phyloP scores from a whole-genome alignment of 225 moss, liverwort and hornwort genomes.

The Takakia lepidozioides region DNA sequence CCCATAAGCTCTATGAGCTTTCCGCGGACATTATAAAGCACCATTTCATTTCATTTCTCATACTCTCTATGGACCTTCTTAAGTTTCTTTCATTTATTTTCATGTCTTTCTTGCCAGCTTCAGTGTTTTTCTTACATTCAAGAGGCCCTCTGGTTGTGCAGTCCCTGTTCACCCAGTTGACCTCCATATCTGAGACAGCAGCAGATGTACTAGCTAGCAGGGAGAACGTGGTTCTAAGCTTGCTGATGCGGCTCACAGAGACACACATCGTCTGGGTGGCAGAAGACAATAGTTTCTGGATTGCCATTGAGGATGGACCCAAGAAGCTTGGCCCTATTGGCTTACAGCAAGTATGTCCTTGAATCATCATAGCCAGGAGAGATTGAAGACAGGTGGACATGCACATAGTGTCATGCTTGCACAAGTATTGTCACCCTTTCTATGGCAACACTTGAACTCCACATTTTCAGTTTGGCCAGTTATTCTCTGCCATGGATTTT shows the following conservation, averaged over 20 bases:
- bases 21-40: too few species aligned
- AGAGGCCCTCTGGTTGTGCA: conserved; percentile 6
- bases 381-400: too few species aligned
- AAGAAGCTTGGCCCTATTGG: conserved; percentile 62
- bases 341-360: conserved; percentile 69
- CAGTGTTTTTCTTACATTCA: not conserved
- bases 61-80: too few species aligned
- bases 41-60: too few species aligned
- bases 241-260: conserved; percentile 61
- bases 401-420: too few species aligned
- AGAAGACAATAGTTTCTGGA: conserved; percentile 61
- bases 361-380: too few species aligned
- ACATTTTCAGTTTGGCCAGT: too few species aligned
- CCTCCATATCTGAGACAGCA: conserved; percentile 28
- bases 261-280: conserved; percentile 51
- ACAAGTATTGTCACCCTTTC: too few species aligned
- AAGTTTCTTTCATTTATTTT: too few species aligned
- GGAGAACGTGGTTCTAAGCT: conserved; percentile 33
- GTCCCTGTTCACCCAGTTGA: conserved; percentile 65
- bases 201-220: conserved; percentile 38
- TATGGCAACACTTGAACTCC: too few species aligned
- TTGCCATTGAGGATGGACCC: conserved; percentile 63
- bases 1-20: too few species aligned
- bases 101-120: not conserved
- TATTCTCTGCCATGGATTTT: too few species aligned